phyloP scores from a whole-genome alignment of 208 protist genomes.

The Wallacemonas sp. region DNA sequence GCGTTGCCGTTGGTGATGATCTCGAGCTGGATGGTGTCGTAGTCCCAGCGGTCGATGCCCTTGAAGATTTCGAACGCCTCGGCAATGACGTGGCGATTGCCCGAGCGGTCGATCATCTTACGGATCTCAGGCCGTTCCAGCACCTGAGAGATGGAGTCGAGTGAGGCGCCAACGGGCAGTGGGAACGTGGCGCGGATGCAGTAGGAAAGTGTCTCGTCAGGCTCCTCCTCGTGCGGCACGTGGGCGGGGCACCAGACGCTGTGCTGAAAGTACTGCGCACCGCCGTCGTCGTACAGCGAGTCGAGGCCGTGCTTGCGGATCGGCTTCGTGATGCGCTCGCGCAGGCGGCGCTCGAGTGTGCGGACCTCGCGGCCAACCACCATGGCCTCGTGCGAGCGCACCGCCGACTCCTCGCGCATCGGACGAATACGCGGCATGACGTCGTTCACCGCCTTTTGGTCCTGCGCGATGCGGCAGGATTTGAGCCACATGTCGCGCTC shows the following conservation, averaged over 20 bases:
- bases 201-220: slow-evolving; percentile 49
- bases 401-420: slow-evolving; percentile 67
- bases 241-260: slow-evolving; percentile 60
- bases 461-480: slow-evolving; percentile 27
- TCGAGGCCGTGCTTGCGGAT: slow-evolving; percentile 77
- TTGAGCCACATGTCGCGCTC: slow-evolving; percentile 48
- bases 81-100: slow-evolving; percentile 48
- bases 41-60: slow-evolving; percentile 88
- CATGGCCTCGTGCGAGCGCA: slow-evolving; percentile 57
- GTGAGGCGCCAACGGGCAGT: slow-evolving; percentile 35
- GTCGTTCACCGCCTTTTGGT: slow-evolving; percentile 38
- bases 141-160: slow-evolving; percentile 55
- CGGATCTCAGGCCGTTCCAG: slow-evolving; percentile 64
- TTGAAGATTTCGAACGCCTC: slow-evolving; percentile 85
- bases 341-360: slow-evolving; percentile 56
- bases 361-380: slow-evolving; percentile 55
- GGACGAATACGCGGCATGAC: slow-evolving; percentile 65
- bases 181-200: slow-evolving; percentile 82
- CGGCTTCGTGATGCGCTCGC: slow-evolving; percentile 33
- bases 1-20: slow-evolving; percentile 87
- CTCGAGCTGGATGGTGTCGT: slow-evolving; percentile 85
- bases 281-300: slow-evolving; percentile 80
- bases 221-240: slow-evolving; percentile 70
- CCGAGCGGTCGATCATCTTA: slow-evolving; percentile 44
- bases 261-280: slow-evolving; percentile 87